Base-by-base conservation (phyloP, 2,329 filamentous ascomycete genomes). In the Beauveria bassiana region DNA sequence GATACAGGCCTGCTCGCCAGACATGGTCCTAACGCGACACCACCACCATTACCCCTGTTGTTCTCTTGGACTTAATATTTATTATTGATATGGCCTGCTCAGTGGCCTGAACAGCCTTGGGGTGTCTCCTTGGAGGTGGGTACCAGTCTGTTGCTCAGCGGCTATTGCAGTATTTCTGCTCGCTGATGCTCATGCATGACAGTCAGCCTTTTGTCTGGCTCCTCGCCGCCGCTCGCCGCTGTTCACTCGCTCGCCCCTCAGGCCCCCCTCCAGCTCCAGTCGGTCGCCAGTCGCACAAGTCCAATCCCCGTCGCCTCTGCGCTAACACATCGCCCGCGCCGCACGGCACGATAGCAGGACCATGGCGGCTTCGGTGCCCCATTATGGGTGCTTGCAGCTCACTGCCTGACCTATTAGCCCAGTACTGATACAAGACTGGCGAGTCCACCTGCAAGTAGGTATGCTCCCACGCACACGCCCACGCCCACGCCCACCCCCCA, bases 161-260 rank as follows among this genome's bases (percentile, higher is more conserved):
- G 57, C 47, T 59, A 59, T 59, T 52, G 47, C 47, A 51, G 47
- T 16, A 52, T 59, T 26, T 52, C 57, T 59, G 57, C 57, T 52
- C 46, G 57, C 47, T 52, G 57, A 52, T 45, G 38, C 57, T 59
- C 57, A 59, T 59, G 57, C 57, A 59, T 38, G 47, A 59, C 57
- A 59, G 47, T 43, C 57, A 59, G 46, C 47, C 57, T 43, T 52
- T 26, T 38, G 24, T 45, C 31, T 43, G 45, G 52, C 28, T 9
- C 34, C 26, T 57, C 54, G 43, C 54, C 43, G 40, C 38, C 18
- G 34, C 22, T 52, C 49, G 16, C 31, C 31, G 20, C 20, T 14
- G 20, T 26, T 14, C 9, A 34, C 20, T 22, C 20, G 20, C 24
- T 22, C 16, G 28, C 45, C 31, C 31, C 45, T 50, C 52, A 24